Base-by-base conservation (phyloP, 1,284 basidiomycete species). In the Apiotrichum sp. region DNA sequence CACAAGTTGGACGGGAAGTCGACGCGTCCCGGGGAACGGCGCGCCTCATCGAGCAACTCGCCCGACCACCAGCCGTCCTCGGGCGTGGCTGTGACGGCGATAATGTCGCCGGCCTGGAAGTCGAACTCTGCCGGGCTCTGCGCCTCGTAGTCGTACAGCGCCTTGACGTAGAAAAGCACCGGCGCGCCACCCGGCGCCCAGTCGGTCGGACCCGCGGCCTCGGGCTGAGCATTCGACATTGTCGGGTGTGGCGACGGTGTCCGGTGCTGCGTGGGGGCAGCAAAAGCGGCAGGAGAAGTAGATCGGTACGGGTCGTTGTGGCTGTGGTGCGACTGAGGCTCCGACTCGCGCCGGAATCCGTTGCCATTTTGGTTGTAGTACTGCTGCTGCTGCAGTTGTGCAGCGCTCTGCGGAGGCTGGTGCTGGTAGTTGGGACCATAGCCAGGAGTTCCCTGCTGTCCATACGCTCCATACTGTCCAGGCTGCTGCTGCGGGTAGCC, bases 21-120 rank as follows among this genome's bases (percentile, higher is more conserved):
- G 66, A 88, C 86, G 52, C 86, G 80, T 11, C 91, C 91, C 4
- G 82, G 81, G 65, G 86, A 80, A 59, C 90, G 80, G 62, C 92
- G 80, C 36, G 83, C 82, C 70, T 95, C 93, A 67, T 96, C 92
- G 44, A 95, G 76, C 56, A 95, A 73, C 64, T 79, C 73, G 49
- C 74, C 73, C 53, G 85, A 87, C 92, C 91, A 95, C 92, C 92
- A 95, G 1, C 90, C 91, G 66, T 96, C 92, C 62, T 93, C 88
- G 10, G 91, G 90, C 13, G 89, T 93, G 44, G 85, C 82, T 2
- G 89, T 93, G 4, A 95, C 90, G 8, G 91, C 92, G 66, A 96
- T 93, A 61, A 95, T 87, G 73, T 95, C 92, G 5, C 87, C 89
- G 29, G 84, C 80, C 68, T 91, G 89, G 82, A 95, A 93, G 72